Conservation (phyloP, 169 alveolate species). For the Cryptosporidium ryanae region DNA sequence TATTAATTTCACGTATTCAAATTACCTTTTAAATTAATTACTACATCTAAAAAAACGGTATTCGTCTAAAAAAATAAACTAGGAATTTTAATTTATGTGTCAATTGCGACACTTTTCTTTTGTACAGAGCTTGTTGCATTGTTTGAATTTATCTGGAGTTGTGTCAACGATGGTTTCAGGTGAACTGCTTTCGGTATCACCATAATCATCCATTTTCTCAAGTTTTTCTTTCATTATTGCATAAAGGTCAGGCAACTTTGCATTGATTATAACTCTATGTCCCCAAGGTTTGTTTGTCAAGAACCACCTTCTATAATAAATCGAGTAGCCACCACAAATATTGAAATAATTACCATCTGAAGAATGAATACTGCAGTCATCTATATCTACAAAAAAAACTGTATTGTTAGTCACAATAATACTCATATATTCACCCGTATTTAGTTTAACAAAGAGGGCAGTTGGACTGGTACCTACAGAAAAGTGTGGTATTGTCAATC, state of each 20-base stretch:
- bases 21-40: no score
- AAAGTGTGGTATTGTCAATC: constrained; percentile 39
- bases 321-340: constrained; percentile 57
- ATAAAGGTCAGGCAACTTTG: neutral
- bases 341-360: constrained; percentile 36
- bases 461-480: constrained; percentile 65
- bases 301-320: constrained; percentile 32
- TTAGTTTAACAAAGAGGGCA: constrained; percentile 44
- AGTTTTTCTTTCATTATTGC: constrained; percentile 32
- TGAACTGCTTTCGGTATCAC: neutral
- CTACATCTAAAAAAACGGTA: no score
- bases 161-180: no score
- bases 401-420: constrained; percentile 54
- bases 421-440: constrained; percentile 64
- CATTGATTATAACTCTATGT: constrained; percentile 19
- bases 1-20: no score
- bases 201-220: constrained; percentile 5
- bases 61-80: no score
- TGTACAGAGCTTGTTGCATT: no score
- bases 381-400: constrained; percentile 53
- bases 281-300: constrained; percentile 58
- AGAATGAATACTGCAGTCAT: constrained; percentile 58
- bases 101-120: no score
- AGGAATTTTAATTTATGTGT: no score
- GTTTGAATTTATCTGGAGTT: no score